Conservation (phyloP, 163 green algal species). For the Dunaliella salina region DNA sequence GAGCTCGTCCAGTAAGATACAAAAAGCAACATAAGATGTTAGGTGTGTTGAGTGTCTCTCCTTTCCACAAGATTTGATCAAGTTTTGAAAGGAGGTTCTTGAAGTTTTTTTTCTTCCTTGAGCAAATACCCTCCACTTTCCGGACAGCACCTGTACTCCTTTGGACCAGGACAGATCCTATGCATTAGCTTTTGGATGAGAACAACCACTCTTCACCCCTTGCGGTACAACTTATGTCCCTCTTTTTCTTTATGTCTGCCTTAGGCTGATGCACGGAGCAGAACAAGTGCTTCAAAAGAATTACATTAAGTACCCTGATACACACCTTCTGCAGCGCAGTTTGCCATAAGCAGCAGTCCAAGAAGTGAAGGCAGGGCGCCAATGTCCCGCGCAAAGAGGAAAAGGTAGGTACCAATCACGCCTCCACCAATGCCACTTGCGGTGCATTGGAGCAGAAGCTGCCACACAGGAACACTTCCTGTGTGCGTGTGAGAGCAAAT, state of each 20-base stretch:
- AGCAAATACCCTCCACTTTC: no score
- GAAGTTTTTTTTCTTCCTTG: no score
- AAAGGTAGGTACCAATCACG: slow-evolving; percentile 4
- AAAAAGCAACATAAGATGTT: no score
- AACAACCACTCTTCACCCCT: neutral
- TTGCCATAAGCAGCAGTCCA: neutral
- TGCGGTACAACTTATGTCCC: neutral
- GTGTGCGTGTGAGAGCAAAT: no score
- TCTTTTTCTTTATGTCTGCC: neutral
- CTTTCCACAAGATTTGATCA: no score
- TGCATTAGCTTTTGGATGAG: neutral
- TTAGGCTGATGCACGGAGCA: neutral
- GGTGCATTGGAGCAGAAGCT: slow-evolving; percentile 5
- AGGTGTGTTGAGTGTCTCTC: no score
- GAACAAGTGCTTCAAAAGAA: neutral
- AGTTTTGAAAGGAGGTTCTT: no score
- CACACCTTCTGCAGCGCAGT: neutral
- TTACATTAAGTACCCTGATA: neutral
- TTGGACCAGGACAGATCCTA: no score
- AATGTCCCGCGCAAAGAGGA: slow-evolving; percentile 4
- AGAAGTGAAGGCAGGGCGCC: neutral
- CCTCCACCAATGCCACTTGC: neutral
- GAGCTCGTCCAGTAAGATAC: no score
- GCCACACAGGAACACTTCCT: neutral
- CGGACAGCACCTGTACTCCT: no score